Evolutionary conservation across 2,329 filamentous ascomycete species (phyloP), one percentile per base, ranked within the genome.

Genomic region (Periconia sp.): DNA sequence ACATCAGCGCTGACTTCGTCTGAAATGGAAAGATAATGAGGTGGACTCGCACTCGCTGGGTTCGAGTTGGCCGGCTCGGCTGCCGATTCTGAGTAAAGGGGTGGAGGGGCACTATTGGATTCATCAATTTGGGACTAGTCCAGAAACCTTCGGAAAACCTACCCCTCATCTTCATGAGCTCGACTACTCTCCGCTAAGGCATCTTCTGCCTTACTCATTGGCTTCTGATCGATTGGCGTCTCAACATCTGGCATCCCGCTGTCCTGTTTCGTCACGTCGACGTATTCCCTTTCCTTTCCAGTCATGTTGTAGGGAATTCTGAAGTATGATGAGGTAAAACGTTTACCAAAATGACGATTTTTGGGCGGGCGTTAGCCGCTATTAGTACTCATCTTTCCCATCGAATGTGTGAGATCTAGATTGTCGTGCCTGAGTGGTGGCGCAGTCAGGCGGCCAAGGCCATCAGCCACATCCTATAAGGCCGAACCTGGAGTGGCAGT

Each of bases 81-180:
- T n/a, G 89, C 22, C 22, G 39, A 26, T n/a, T 19, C 29, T 16
- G 42, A 34, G 36, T 47, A 50, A 10, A 32, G 4, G n/a, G 46
- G 46, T 15, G 40, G 48, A 25, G 49, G 36, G 16, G 23, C 31
- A 26, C 48, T 51, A 25, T 31, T 22, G 26, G 39, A 28, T 11
- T 9, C 19, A n/a, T 19, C 15, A 16, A 10, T 15, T 17, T 16
- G 7, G 13, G 25, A 35, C 17, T 40, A 24, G 19, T 15, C 8
- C 3, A 11, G 13, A n/a, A 4, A 25, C 28, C 6, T 10, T 43
- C 33, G 21, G 36, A 11, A n/a, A 4, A 92, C 40, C 43, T 36
- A 43, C 45, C 23, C 40, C 23, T 36, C 21, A 17, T 19, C 22
- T 12, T 42, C 21, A 7, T 17, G 13, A 13, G 8, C 24, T 4